A percentile compares a stretch with the other conserved stretches of the same genome.
Evolutionary conservation across 2,329 filamentous ascomycete genomes (phyloP).

Genomic region (Neophaeococcomyces mojaviensis): DNA sequence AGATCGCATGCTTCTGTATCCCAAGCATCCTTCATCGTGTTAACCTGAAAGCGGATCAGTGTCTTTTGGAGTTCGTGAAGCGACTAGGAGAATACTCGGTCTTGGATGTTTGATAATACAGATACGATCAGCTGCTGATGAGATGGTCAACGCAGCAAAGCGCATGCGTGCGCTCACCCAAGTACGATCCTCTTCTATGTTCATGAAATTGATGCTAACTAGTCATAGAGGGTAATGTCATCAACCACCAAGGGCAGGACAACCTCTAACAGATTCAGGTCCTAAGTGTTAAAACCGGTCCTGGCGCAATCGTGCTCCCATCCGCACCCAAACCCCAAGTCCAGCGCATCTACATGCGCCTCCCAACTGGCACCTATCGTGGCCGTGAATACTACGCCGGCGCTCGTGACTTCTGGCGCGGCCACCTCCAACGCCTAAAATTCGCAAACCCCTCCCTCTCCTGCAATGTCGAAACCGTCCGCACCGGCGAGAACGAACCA

Average conservation of each 20-base stretch:
- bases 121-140: background rate
- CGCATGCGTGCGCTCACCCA: constrained; percentile 67
- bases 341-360: constrained; percentile 32
- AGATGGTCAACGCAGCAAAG: constrained; percentile 45
- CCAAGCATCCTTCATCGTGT: too few relatives aligned
- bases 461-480: constrained; percentile 66
- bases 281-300: constrained; percentile 67
- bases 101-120: background rate
- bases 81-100: background rate
- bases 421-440: constrained; percentile 77
- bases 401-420: constrained; percentile 77
- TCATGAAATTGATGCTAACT: constrained; percentile 5
- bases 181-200: constrained; percentile 43
- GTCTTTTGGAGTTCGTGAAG: background rate
- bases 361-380: constrained; percentile 30
- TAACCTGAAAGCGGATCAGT: too few relatives aligned
- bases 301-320: constrained; percentile 75
- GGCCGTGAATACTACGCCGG: constrained; percentile 33
- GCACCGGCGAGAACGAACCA: constrained; percentile 42
- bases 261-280: constrained; percentile 46
- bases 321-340: constrained; percentile 31
- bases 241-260: constrained; percentile 6
- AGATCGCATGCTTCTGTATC: too few relatives aligned
- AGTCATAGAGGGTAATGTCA: constrained; percentile 12
- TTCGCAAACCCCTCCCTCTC: constrained; percentile 83